These are phyloP conservation scores for Pelargonium australe DNA, from an alignment of 441 rosid genomes.

Conservation along the genomic window DNA sequence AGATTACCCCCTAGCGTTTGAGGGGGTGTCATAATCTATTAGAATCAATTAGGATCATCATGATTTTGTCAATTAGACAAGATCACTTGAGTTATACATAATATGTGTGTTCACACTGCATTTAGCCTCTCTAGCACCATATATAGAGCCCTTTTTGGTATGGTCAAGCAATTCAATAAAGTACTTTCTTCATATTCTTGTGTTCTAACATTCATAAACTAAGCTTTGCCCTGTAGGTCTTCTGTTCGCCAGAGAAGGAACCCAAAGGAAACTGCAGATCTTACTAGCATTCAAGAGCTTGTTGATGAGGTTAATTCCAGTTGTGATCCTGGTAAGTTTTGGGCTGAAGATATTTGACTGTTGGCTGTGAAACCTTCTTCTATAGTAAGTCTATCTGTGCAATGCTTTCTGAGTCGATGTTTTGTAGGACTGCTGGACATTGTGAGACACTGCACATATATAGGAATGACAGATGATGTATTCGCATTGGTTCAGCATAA, in stretches of 20 bases:
- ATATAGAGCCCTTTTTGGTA: too few relatives aligned
- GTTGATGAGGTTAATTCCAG: conserved; percentile 49
- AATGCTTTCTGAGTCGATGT: conserved; percentile 18
- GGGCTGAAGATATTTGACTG: conserved; percentile 14
- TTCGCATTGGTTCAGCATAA: conserved; percentile 83
- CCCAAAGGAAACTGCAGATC: conserved; percentile 86
- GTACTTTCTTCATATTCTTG: too few relatives aligned
- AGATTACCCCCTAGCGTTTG: too few relatives aligned
- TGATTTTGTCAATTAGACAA: too few relatives aligned
- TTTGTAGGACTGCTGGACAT: conserved; percentile 67
- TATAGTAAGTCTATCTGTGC: conserved; percentile 3
- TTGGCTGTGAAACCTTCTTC: conserved; percentile 11
- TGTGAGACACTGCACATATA: conserved; percentile 69
- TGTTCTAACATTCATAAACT: too few relatives aligned
- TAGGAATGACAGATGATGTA: conserved; percentile 94
- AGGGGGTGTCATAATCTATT: too few relatives aligned
- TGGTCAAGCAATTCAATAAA: too few relatives aligned
- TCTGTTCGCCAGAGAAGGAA: conserved; percentile 81
- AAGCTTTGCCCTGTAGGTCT: conserved; percentile 36
- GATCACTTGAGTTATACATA: too few relatives aligned
- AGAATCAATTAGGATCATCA: too few relatives aligned
- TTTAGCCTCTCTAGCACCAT: too few relatives aligned
- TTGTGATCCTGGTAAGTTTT: conserved; percentile 58
- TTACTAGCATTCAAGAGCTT: conserved; percentile 88
- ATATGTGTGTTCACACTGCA: too few relatives aligned